Evolutionary conservation across 306 rosid species (phyloP).

Genomic region (Hippophae gyantsensis): DNA sequence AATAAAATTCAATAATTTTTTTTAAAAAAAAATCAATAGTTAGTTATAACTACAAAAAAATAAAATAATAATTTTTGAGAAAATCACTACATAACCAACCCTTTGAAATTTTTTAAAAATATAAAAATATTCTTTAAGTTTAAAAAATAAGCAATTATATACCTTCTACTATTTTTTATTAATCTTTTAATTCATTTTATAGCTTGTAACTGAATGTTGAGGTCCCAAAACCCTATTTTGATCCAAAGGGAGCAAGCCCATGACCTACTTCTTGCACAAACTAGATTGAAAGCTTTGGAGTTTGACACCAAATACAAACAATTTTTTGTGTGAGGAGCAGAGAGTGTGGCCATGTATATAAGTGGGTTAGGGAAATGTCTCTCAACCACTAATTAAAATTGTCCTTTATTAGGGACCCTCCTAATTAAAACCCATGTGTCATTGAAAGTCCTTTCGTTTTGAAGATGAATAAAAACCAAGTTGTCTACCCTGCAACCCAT

Average conservation of each 20-base stretch:
- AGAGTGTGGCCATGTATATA: background rate
- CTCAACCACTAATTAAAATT: conserved; percentile 35
- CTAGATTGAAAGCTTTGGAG: conserved; percentile 28
- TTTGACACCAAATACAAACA: conserved; percentile 18
- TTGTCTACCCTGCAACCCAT: conserved; percentile 2
- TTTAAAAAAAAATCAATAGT: too few relatives aligned
- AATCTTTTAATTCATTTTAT: too few relatives aligned
- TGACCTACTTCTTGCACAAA: conserved; percentile 28
- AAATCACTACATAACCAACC: background rate
- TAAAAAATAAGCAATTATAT: too few relatives aligned
- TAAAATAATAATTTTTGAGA: background rate
- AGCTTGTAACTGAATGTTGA: conserved; percentile 12
- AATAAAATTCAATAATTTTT: too few relatives aligned
- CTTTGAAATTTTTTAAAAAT: background rate
- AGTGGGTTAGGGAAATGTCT: conserved; percentile 29
- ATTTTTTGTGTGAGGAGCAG: conserved; percentile 15
- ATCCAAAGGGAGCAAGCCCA: conserved; percentile 12
- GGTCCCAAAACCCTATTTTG: conserved; percentile 27
- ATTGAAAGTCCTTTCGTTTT: conserved; percentile 23
- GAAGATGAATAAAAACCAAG: conserved; percentile 9
- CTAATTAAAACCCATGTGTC: conserved; percentile 29
- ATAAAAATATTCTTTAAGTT: too few relatives aligned
- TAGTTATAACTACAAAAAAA: background rate
- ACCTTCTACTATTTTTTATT: too few relatives aligned
- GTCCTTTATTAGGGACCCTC: conserved; percentile 32